phyloP scores from a whole-genome alignment of 805 yeast species.

The Candida cerambycidarum region DNA sequence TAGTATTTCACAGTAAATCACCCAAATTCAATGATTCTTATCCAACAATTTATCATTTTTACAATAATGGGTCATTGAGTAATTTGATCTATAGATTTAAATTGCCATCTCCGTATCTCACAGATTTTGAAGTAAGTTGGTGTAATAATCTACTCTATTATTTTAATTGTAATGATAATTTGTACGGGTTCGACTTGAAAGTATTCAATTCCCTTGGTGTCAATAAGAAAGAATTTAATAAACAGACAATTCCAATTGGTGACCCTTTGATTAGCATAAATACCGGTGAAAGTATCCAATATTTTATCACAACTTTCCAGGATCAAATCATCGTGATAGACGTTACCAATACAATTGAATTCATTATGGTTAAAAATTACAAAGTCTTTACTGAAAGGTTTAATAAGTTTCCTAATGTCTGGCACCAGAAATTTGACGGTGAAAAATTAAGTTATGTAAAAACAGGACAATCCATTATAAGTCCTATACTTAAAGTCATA shows the following conservation, averaged over 20 bases:
- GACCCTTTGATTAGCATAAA: slow-evolving; percentile 17
- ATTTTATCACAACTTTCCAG: neutral
- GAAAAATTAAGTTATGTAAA: slow-evolving; percentile 5
- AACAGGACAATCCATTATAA: neutral
- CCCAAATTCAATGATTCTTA: slow-evolving; percentile 11
- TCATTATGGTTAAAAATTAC: neutral
- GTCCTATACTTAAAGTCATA: neutral
- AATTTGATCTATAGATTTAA: slow-evolving; percentile 22
- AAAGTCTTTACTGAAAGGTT: neutral
- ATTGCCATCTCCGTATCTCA: slow-evolving; percentile 18
- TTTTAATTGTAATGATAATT: slow-evolving; percentile 21
- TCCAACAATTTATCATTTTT: slow-evolving; percentile 28
- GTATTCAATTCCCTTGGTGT: slow-evolving; percentile 30
- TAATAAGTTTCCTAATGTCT: slow-evolving; percentile 2
- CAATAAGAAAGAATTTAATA: slow-evolving; percentile 11
- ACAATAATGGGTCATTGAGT: slow-evolving; percentile 35
- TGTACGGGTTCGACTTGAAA: slow-evolving; percentile 29
- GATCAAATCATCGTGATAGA: slow-evolving; percentile 1
- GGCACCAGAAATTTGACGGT: slow-evolving; percentile 16
- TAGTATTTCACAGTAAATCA: slow-evolving; percentile 17
- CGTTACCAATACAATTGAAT: neutral
- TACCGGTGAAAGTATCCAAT: slow-evolving; percentile 1
- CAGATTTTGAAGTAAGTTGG: slow-evolving; percentile 26
- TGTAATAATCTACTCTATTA: slow-evolving; percentile 35
- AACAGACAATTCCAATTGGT: slow-evolving; percentile 13